Evolutionary conservation across 768 basidiomycete species (phyloP), one percentile per base, ranked within the genome.

Genomic region (Pholiota microspora): DNA sequence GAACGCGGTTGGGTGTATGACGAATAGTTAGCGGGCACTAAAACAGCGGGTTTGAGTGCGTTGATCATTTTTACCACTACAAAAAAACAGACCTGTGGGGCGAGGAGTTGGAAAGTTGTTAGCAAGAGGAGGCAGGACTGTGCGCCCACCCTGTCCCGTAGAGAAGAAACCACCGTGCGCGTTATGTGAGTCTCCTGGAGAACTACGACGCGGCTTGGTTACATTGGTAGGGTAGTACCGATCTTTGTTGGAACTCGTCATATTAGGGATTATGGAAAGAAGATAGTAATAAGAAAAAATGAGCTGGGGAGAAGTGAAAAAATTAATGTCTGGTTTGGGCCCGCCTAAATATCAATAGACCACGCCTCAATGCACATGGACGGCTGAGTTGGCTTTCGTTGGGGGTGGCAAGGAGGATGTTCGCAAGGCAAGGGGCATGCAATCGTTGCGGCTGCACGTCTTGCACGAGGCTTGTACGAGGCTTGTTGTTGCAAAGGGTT

Each of bases 101-200:
- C 79, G 86, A 86, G 84, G 89, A 85, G 83, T 84, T 87, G 86
- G 86, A 86, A 88, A 86, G 67, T 83, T 82, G 74, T 85, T 79
- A 83, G 83, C 81, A 81, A 89, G 77, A 84, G 88, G 84, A 85
- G 88, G 88, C 73, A 89, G 84, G 78, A 88, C 81, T 79, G 85
- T 83, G 84, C 88, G 85, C 88, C 87, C 87, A 89, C 88, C 88
- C 84, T 89, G 88, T 79, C 85, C 83, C 74, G 82, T 79, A 76
- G 81, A 81, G 77, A 87, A 83, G 79, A 85, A 86, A 75, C 71
- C 77, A 73, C 58, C 62, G 58, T 63, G 62, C 58, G 77, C 76
- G 69, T 70, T 75, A 74, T 84, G 83, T 69, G 81, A 69, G 72
- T 83, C 83, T 73, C 78, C 81, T 63, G 85, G 83, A 69, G 86